Evolutionary conservation across 202 grass and related monocot genomes (phyloP).

Genomic region (Zizania palustris): DNA sequence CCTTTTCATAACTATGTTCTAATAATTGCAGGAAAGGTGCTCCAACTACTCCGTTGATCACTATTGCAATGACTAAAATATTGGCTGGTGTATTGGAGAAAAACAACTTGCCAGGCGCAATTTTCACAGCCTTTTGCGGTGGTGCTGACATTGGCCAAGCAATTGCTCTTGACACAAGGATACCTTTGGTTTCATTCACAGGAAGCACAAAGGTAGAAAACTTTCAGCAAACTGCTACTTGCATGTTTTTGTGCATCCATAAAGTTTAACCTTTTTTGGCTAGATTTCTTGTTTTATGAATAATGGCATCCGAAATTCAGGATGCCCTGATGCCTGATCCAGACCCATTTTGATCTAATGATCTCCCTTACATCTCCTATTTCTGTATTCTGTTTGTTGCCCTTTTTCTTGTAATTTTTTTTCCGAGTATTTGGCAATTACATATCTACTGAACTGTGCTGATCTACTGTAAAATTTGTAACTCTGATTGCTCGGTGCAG

Average conservation of each 20-base stretch:
- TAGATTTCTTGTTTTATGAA: conserved; percentile 3
- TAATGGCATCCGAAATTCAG: background rate
- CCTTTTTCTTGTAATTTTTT: background rate
- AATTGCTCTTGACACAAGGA: conserved; percentile 72
- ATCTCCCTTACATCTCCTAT: background rate
- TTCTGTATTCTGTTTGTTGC: background rate
- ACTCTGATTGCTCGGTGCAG: conserved; percentile 50
- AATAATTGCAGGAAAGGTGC: conserved; percentile 81
- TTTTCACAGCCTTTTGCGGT: conserved; percentile 97
- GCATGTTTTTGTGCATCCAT: background rate
- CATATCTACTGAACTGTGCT: background rate
- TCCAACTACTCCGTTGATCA: conserved; percentile 92
- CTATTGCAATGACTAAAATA: conserved; percentile 91
- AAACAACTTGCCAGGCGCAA: conserved; percentile 84
- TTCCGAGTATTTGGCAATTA: conserved; percentile 11
- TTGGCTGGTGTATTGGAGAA: conserved; percentile 84
- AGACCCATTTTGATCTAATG: background rate
- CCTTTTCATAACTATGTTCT: conserved; percentile 21
- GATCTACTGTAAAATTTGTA: conserved; percentile 21
- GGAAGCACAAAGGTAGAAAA: conserved; percentile 84
- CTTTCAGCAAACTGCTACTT: background rate
- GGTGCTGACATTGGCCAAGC: conserved; percentile 84
- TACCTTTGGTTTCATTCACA: conserved; percentile 92
- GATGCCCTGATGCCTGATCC: background rate
- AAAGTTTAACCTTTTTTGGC: background rate